Percentiles rank a stretch among this genome's conserved stretches.
Evolutionary conservation across 345 rosid genomes (phyloP).

Genomic region (Eucalyptus sp.): DNA sequence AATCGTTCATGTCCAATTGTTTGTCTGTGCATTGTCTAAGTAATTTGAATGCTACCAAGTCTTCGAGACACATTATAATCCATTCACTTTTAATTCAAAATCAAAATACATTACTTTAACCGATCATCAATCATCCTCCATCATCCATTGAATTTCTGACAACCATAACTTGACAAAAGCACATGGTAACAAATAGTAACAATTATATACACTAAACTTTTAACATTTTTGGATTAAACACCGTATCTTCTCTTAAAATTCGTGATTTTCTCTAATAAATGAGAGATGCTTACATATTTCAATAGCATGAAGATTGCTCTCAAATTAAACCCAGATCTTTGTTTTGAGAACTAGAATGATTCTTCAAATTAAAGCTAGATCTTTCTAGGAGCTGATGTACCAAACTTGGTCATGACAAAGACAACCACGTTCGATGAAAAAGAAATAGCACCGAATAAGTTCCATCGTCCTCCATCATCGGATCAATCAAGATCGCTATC

Average conservation of each 20-base stretch:
- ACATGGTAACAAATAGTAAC: neutral
- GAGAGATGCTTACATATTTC: neutral
- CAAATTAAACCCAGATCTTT: neutral
- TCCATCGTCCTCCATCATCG: neutral
- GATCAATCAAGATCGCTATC: neutral
- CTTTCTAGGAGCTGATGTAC: neutral
- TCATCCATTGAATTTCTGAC: accelerated
- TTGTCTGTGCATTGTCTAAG: accelerated
- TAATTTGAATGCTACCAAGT: neutral
- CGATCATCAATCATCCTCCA: neutral
- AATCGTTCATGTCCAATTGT: accelerated
- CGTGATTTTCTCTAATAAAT: accelerated
- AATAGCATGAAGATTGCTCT: neutral
- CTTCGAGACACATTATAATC: neutral
- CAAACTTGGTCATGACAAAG: neutral
- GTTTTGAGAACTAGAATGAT: neutral
- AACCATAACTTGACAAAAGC: neutral
- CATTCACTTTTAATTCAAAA: neutral
- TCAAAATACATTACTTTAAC: neutral
- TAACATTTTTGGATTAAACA: neutral
- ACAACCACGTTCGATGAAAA: neutral
- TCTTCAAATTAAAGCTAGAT: neutral
- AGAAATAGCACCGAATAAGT: neutral
- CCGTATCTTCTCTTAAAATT: neutral
- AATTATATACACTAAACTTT: neutral